Conservation (phyloP, 306 rosid genomes). For the Trifolium subterraneum region DNA sequence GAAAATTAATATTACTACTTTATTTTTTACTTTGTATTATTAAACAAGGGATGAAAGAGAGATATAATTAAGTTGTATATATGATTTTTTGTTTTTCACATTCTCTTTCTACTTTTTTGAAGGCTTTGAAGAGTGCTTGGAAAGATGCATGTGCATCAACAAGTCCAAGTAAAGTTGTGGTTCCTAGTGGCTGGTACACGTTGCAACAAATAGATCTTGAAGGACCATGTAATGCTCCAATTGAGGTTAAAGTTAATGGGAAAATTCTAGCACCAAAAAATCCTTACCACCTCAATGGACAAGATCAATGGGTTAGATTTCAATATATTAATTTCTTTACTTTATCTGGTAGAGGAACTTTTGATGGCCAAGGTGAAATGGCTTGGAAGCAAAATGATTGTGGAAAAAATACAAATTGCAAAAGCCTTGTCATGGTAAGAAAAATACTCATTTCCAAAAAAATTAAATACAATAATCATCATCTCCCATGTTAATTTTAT, state of each 20-base stretch:
- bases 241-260: neutral
- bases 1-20: too few species aligned
- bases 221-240: neutral
- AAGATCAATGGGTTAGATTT: slow-evolving; percentile 3
- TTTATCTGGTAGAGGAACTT: neutral
- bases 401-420: neutral
- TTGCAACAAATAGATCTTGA: neutral
- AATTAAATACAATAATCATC: neutral
- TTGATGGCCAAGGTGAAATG: slow-evolving; percentile 1
- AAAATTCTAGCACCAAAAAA: neutral
- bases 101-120: neutral
- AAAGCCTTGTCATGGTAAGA: neutral
- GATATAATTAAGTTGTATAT: neutral
- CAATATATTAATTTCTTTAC: neutral
- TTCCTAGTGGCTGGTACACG: neutral
- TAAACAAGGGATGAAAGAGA: neutral
- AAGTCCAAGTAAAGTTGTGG: slow-evolving; percentile 9
- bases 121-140: slow-evolving; percentile 31
- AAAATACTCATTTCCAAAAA: neutral
- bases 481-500: neutral
- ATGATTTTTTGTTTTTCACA: neutral
- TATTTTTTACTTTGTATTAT: neutral
- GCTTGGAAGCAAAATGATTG: neutral
- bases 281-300: neutral
- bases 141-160: slow-evolving; percentile 9